A percentile compares a stretch with the other conserved stretches of the same genome.
Conservation (phyloP, 495 filamentous ascomycete genomes). For the Neurospora sp. region DNA sequence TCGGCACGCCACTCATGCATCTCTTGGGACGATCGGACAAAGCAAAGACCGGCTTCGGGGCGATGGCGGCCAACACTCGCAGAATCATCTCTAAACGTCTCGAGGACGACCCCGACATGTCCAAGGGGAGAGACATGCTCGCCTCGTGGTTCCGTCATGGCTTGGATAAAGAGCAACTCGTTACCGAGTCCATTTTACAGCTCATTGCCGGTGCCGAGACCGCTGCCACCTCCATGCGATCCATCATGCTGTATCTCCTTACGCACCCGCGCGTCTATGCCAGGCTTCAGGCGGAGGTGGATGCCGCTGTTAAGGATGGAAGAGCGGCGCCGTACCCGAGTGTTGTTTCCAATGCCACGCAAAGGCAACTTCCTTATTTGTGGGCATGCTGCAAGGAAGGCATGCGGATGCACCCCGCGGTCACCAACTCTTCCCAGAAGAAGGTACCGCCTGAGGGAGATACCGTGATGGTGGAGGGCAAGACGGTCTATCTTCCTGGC, state of each 20-base stretch:
- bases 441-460: conserved; percentile 39
- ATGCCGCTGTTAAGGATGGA: conserved; percentile 19
- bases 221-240: conserved; percentile 49
- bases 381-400: conserved; percentile 39
- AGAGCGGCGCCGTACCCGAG: conserved; percentile 3
- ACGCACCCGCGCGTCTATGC: conserved; percentile 35
- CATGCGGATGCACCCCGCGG: conserved; percentile 33
- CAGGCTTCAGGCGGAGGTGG: conserved; percentile 48
- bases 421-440: conserved; percentile 26
- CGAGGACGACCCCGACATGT: conserved; percentile 10
- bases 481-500: conserved; percentile 40
- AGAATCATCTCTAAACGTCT: conserved; percentile 22
- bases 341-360: conserved; percentile 29
- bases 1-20: conserved; percentile 7
- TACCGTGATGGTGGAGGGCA: conserved; percentile 28
- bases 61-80: conserved; percentile 15
- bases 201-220: conserved; percentile 46
- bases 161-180: conserved; percentile 27
- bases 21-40: conserved; percentile 9
- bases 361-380: conserved; percentile 38
- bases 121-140: conserved; percentile 25
- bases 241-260: conserved; percentile 45
- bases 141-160: conserved; percentile 34
- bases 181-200: conserved; percentile 28
- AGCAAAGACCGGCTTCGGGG: conserved; percentile 18